phyloP scores from a whole-genome alignment of 257 asterid genomes.

The Ligustrum vulgare region DNA sequence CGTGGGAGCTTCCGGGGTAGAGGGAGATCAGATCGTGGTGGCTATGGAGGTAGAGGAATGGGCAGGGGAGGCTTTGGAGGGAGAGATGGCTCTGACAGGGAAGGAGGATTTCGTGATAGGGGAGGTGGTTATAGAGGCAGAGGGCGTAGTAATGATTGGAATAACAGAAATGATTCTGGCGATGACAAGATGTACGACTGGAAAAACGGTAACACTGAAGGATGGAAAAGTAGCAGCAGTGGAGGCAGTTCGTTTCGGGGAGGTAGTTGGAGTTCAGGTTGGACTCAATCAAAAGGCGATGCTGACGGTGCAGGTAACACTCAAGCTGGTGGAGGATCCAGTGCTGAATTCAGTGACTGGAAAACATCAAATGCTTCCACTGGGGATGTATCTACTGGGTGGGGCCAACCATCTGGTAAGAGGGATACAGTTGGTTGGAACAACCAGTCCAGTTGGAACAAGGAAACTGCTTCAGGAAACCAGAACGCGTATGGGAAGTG shows the following conservation, averaged over 20 bases:
- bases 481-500: conserved; percentile 22
- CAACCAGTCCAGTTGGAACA: conserved; percentile 46
- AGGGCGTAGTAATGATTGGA: conserved; percentile 71
- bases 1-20: conserved; percentile 58
- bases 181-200: conserved; percentile 52
- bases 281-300: conserved; percentile 39
- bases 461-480: conserved; percentile 19
- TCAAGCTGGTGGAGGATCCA: conserved; percentile 28
- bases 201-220: conserved; percentile 38
- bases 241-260: conserved; percentile 38
- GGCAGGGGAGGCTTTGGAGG: conserved; percentile 53
- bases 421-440: conserved; percentile 42
- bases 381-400: conserved; percentile 20
- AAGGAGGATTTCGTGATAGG: conserved; percentile 27
- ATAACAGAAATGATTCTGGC: conserved; percentile 51
- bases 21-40: conserved; percentile 58
- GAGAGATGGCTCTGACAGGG: conserved; percentile 42
- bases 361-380: conserved; percentile 29
- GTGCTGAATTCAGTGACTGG: conserved; percentile 33
- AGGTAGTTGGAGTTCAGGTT: conserved; percentile 37
- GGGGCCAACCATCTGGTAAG: not conserved
- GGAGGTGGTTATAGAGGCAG: conserved; percentile 60
- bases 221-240: conserved; percentile 48
- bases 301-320: conserved; percentile 24
- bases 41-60: conserved; percentile 54